A percentile compares a stretch with the other conserved stretches of the same genome.
phyloP scores from a whole-genome alignment of 805 yeast genomes.

The Barnettozyma siamensis region DNA sequence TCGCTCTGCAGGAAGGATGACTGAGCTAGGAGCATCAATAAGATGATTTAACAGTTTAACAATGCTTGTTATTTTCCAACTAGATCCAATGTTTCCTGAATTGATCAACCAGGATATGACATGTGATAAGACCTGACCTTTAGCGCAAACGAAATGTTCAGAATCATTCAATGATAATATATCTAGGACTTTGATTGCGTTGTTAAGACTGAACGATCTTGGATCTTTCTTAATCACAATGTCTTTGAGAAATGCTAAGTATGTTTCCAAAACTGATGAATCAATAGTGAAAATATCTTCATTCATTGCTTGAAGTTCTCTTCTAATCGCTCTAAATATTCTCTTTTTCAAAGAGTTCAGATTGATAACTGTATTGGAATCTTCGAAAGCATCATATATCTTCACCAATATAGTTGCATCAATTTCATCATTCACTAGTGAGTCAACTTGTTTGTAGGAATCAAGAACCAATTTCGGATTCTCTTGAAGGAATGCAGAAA shows the following conservation, averaged over 20 bases:
- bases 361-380: background rate
- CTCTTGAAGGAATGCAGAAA: background rate
- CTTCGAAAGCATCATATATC: constrained; percentile 1
- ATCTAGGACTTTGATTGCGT: background rate
- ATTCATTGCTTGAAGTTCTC: background rate
- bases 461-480: background rate
- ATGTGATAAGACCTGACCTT: background rate
- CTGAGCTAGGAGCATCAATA: background rate
- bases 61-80: background rate
- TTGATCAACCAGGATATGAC: background rate
- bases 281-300: constrained; percentile 4
- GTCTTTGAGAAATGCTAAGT: background rate
- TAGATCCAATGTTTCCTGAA: background rate
- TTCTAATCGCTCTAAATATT: background rate
- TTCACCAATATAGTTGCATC: constrained; percentile 3
- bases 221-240: background rate
- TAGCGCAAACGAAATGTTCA: background rate
- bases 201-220: background rate
- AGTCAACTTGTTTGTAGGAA: constrained; percentile 4
- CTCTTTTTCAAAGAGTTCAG: background rate
- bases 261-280: background rate
- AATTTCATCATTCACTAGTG: background rate
- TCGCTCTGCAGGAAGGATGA: constrained; percentile 1
- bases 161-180: background rate
- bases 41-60: background rate